Conservation (phyloP, 2,329 filamentous ascomycete species). For the Penicillium polonicum region DNA sequence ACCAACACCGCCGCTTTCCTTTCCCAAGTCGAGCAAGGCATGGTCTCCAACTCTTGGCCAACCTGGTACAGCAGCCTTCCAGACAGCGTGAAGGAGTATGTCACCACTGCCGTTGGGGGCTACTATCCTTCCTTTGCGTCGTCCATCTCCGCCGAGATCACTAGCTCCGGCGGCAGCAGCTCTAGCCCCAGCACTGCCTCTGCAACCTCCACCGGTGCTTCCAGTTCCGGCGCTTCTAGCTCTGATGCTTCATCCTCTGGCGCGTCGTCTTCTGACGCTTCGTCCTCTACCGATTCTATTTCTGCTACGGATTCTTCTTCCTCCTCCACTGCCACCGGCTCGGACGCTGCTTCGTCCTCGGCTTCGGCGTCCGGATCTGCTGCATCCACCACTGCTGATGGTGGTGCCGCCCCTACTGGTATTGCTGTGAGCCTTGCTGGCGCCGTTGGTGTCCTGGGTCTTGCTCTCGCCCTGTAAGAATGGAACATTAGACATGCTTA, state of each 20-base stretch:
- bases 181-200: neutral
- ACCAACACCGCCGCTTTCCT: conserved; percentile 11
- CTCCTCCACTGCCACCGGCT: conserved; percentile 1
- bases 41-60: conserved; percentile 15
- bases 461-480: conserved; percentile 19
- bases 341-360: conserved; percentile 3
- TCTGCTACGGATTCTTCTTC: neutral
- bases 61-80: conserved; percentile 20
- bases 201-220: neutral
- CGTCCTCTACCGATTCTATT: neutral
- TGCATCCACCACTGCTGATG: conserved; percentile 12
- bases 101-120: conserved; percentile 10
- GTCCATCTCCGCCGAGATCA: neutral
- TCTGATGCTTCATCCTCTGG: neutral
- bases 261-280: neutral
- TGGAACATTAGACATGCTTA: neutral
- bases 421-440: conserved; percentile 18
- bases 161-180: neutral
- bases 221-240: neutral
- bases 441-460: conserved; percentile 19
- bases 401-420: conserved; percentile 16
- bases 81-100: conserved; percentile 13
- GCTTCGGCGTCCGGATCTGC: conserved; percentile 7
- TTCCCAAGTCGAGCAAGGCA: conserved; percentile 9
- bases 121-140: conserved; percentile 8